Evolutionary conservation across 495 filamentous ascomycete genomes (phyloP).

Genomic region (Tuber umbilicatum): DNA sequence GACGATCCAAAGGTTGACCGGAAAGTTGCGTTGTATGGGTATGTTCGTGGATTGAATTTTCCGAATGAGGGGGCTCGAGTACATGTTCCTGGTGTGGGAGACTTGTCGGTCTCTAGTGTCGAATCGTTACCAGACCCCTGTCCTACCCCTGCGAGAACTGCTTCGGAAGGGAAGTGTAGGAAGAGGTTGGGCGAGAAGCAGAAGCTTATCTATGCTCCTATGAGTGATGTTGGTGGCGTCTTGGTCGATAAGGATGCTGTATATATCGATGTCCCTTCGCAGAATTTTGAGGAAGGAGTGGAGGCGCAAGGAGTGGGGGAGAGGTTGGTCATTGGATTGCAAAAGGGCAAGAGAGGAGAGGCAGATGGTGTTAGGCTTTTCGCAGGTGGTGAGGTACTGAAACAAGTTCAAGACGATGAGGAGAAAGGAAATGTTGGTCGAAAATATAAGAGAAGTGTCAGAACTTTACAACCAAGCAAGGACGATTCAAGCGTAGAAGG

Average conservation of each 20-base stretch:
- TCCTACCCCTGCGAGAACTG: constrained; percentile 84
- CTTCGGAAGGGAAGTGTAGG: constrained; percentile 71
- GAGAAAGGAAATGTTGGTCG: constrained; percentile 53
- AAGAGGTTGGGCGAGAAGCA: constrained; percentile 86
- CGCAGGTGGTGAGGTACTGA: constrained; percentile 63
- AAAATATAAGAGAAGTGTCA: constrained; percentile 60
- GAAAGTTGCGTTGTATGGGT: constrained; percentile 84
- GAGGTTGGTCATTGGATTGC: constrained; percentile 82
- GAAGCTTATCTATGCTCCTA: constrained; percentile 89
- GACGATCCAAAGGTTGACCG: constrained; percentile 81
- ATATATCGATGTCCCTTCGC: constrained; percentile 67
- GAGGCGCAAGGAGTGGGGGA: constrained; percentile 77
- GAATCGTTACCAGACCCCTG: constrained; percentile 90
- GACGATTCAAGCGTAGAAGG: constrained; percentile 40
- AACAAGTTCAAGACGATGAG: constrained; percentile 55
- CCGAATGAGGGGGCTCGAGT: constrained; percentile 76
- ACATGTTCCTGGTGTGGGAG: constrained; percentile 91
- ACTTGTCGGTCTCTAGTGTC: constrained; percentile 74
- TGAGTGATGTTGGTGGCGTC: constrained; percentile 94
- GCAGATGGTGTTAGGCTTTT: constrained; percentile 79
- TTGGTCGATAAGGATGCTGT: constrained; percentile 74
- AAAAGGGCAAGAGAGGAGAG: constrained; percentile 77
- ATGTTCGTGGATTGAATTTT: constrained; percentile 93
- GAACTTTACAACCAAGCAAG: constrained; percentile 55
- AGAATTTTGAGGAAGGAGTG: constrained; percentile 67